These are phyloP conservation scores for Aspergillus pseudonomiae DNA, from an alignment of 2,329 filamentous ascomycete species.

Conservation along the genomic window DNA sequence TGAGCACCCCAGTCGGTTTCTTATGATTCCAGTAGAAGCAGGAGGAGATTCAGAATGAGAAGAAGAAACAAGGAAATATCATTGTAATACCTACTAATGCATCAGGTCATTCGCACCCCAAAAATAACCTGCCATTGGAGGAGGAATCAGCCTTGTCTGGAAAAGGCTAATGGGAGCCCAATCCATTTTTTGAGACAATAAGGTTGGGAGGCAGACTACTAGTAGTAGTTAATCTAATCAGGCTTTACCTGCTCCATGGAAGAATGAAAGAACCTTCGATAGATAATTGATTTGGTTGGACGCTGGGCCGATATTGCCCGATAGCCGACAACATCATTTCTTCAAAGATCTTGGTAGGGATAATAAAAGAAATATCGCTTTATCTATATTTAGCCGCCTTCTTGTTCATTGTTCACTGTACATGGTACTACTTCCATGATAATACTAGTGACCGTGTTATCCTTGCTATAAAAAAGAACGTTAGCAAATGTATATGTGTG, in stretches of 20 bases:
- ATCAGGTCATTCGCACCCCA: conserved; percentile 14
- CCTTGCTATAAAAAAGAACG: background rate
- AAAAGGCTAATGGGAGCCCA: conserved; percentile 13
- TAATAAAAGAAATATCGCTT: background rate
- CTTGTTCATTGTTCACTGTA: background rate
- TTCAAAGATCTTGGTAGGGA: background rate
- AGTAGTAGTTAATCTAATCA: conserved; percentile 15
- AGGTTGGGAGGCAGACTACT: conserved; percentile 8
- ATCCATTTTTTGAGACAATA: conserved; percentile 12
- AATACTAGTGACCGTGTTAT: background rate
- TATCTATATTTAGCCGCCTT: background rate
- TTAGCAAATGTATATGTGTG: background rate
- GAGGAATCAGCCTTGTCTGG: conserved; percentile 10
- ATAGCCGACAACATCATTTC: background rate
- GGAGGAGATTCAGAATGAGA: background rate
- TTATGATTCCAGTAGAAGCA: background rate
- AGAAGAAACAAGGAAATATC: background rate
- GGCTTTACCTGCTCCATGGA: conserved; percentile 15
- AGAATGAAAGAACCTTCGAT: conserved; percentile 22
- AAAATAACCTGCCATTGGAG: conserved; percentile 15
- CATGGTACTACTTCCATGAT: background rate
- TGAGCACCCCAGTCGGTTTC: background rate
- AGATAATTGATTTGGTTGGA: conserved; percentile 6
- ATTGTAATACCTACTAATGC: conserved; percentile 10
- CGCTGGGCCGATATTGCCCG: background rate